Conservation (phyloP, 2,329 filamentous ascomycete species). For the Ophiocordyceps robertsii region DNA sequence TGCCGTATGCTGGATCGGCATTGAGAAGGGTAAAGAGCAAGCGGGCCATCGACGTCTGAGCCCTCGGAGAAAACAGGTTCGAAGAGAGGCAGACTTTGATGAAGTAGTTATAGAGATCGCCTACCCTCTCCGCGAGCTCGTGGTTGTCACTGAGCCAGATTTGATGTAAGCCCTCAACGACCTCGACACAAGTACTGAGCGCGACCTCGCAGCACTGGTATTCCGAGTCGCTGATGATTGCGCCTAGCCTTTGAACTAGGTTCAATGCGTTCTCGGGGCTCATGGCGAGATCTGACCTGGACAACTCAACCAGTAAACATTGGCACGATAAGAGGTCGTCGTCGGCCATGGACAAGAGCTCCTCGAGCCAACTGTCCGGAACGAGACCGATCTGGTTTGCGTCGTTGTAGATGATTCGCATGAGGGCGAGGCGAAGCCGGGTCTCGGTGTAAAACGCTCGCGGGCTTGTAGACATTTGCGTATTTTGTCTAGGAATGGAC, state of each 20-base stretch:
- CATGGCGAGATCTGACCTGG: slow-evolving; percentile 38
- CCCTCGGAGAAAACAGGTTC: slow-evolving; percentile 54
- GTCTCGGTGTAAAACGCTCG: slow-evolving; percentile 35
- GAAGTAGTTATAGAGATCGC: slow-evolving; percentile 70
- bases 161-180: slow-evolving; percentile 49
- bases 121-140: slow-evolving; percentile 50
- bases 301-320: slow-evolving; percentile 35
- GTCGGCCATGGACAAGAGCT: slow-evolving; percentile 32
- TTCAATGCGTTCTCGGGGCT: slow-evolving; percentile 29
- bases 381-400: slow-evolving; percentile 32
- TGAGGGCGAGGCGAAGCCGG: slow-evolving; percentile 28
- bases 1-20: slow-evolving; percentile 53
- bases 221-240: slow-evolving; percentile 39
- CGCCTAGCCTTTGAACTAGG: slow-evolving; percentile 37
- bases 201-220: slow-evolving; percentile 65
- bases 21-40: slow-evolving; percentile 61
- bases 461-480: slow-evolving; percentile 25
- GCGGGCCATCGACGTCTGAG: slow-evolving; percentile 52
- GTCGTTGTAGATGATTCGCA: slow-evolving; percentile 29
- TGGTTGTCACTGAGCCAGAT: slow-evolving; percentile 49
- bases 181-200: slow-evolving; percentile 50
- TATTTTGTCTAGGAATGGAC: slow-evolving; percentile 32
- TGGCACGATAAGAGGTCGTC: slow-evolving; percentile 41
- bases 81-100: slow-evolving; percentile 52
- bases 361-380: slow-evolving; percentile 34